Percentiles rank a stretch among this genome's conserved stretches.
Conservation (phyloP, 129 eudicot genomes). For the Pittosporum tobira region DNA sequence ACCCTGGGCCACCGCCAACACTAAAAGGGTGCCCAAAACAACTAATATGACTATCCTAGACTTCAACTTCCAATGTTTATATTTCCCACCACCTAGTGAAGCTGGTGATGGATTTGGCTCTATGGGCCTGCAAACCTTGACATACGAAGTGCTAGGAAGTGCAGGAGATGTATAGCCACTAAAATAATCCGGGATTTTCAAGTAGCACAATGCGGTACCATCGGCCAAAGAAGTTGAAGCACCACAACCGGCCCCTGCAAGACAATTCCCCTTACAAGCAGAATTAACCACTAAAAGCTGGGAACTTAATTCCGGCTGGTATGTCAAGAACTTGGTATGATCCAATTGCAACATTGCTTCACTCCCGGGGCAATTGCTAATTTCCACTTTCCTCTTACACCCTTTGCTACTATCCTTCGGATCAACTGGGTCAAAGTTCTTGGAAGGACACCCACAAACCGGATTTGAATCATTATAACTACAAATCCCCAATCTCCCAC, state of each 20-base stretch:
- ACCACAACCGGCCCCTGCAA: conserved; percentile 41
- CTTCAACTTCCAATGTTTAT: conserved; percentile 33
- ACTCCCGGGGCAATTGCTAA: conserved; percentile 48
- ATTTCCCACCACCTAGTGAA: conserved; percentile 5
- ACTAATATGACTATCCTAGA: conserved; percentile 67
- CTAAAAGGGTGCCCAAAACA: conserved; percentile 46
- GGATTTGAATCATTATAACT: conserved; percentile 71
- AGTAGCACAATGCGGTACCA: conserved; percentile 77
- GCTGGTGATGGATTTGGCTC: conserved; percentile 32
- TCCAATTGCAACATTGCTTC: conserved; percentile 57
- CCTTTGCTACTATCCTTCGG: conserved; percentile 44
- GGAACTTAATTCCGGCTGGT: conserved; percentile 41
- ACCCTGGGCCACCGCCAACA: conserved; percentile 35
- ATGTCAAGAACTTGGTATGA: conserved; percentile 55
- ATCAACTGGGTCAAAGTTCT: conserved; percentile 62
- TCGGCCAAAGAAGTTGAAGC: conserved; percentile 78
- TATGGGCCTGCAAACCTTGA: conserved; percentile 64
- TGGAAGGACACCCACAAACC: conserved; percentile 70
- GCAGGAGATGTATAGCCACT: conserved; percentile 82
- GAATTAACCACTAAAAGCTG: conserved; percentile 47
- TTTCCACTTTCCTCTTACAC: conserved; percentile 62
- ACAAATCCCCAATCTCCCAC: conserved; percentile 82
- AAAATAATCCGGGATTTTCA: conserved; percentile 44
- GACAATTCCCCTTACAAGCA: conserved; percentile 73
- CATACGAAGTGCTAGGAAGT: conserved; percentile 75